Evolutionary conservation across 176 grass and related monocot genomes (phyloP), one percentile per base, ranked within the genome.

Genomic region (Carex kokanica): DNA sequence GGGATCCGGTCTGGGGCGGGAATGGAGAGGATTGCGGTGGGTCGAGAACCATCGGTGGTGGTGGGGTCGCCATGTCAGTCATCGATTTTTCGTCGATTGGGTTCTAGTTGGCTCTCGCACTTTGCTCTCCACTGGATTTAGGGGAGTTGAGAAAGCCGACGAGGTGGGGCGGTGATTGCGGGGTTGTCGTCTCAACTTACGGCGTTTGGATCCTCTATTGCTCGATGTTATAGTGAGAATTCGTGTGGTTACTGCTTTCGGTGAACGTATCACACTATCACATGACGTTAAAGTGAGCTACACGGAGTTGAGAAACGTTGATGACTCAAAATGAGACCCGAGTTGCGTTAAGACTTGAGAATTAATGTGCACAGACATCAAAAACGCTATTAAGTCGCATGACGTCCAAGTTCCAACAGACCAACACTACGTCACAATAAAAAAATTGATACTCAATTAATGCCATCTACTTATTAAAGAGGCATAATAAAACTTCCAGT

Each of bases 11-110:
- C 40, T 14, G 79, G 41, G 36, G 66, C 7, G 2, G 86, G 73
- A 10, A 20, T 13, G 66, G 64, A 45, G 60, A 78, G 25, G 72
- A 87, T 69, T 13, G 67, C 1, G 87, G 92, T 14, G 83, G 90
- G 83, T 83, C 89, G 0, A 86, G 90, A 1, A 83, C 87, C 1
- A 87, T 91, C 29, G 92, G 78, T 43, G 23, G 73, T 47, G 14
- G 85, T 49, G 70, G 64, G 24, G 34, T 51, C 20, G 85, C 41
- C 71, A 89, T 79, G 64, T 34, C 85, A 83, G 60, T 83, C 68
- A 85, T 88, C 18, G 85, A 78, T 8, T 71, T 52, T 61, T 83
- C 43, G 77, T 81, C 79, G 74, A 43, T 83, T 27, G 67, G 43
- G 83, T 66, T 90, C 83, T 89, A 84, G 77, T 61, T 80, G 41